A percentile compares a stretch with the other conserved stretches of the same genome.
phyloP scores from a whole-genome alignment of 441 rosid species.

The Eugenia klotzschiana region DNA sequence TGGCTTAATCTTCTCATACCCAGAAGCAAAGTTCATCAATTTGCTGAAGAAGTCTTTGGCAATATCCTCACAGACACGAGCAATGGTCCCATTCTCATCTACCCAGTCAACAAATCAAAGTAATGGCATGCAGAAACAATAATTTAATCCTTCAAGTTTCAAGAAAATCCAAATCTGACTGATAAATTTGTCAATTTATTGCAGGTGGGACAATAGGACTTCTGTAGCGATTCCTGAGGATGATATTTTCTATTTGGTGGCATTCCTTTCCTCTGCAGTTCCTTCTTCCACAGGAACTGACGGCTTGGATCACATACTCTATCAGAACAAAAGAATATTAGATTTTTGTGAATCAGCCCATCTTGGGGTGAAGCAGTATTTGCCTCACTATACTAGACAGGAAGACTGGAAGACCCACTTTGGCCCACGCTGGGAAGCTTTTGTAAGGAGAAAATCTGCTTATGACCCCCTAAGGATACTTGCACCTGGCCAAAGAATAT shows the following conservation, averaged over 20 bases:
- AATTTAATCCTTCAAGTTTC: not conserved
- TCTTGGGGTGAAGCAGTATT: conserved; percentile 75
- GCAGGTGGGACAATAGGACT: conserved; percentile 92
- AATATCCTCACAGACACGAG: conserved; percentile 67
- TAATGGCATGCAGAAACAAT: conserved; percentile 12
- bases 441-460: conserved; percentile 54
- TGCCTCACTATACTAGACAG: conserved; percentile 71
- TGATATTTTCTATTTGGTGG: conserved; percentile 84
- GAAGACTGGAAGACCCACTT: conserved; percentile 79
- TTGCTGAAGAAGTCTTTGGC: conserved; percentile 68
- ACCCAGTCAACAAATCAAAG: conserved; percentile 88
- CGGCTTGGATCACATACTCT: conserved; percentile 51
- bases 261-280: conserved; percentile 76
- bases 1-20: conserved; percentile 94
- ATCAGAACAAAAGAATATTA: conserved; percentile 53
- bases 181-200: conserved; percentile 5
- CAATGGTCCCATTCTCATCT: conserved; percentile 88
- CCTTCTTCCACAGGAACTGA: conserved; percentile 62
- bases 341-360: conserved; percentile 41
- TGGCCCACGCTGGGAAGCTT: conserved; percentile 60
- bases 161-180: not conserved
- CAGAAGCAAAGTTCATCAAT: conserved; percentile 44
- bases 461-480: conserved; percentile 84
- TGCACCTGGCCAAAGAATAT: conserved; percentile 88
- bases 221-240: conserved; percentile 77